Conservation (phyloP, 2,329 filamentous ascomycete species). For the Scytalidium sp. region DNA sequence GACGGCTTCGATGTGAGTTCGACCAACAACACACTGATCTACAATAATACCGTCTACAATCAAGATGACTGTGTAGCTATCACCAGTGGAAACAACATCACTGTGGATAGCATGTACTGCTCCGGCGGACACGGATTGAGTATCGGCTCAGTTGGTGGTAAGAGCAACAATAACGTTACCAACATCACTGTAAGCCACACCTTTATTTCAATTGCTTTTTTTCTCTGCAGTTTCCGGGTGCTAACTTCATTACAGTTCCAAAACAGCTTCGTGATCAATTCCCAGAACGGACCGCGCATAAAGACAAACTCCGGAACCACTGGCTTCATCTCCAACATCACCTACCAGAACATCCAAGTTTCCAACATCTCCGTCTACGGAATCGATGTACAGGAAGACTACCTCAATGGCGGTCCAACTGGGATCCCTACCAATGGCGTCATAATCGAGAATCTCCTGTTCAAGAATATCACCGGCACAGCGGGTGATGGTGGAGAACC, state of each 20-base stretch:
- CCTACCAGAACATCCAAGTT: conserved; percentile 44
- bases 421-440: conserved; percentile 36
- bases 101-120: conserved; percentile 24
- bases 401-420: conserved; percentile 42
- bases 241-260: conserved; percentile 18
- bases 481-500: conserved; percentile 26
- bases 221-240: background rate
- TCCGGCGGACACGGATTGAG: conserved; percentile 27
- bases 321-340: conserved; percentile 36
- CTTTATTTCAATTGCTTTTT: background rate
- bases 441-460: conserved; percentile 30
- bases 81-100: conserved; percentile 28
- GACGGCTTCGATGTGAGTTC: conserved; percentile 49
- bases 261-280: conserved; percentile 24
- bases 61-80: conserved; percentile 31
- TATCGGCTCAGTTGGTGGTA: conserved; percentile 31
- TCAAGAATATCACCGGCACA: conserved; percentile 34
- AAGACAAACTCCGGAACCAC: conserved; percentile 37
- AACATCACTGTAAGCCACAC: conserved; percentile 25
- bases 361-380: conserved; percentile 43
- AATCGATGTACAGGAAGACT: conserved; percentile 51
- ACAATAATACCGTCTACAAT: conserved; percentile 19
- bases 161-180: conserved; percentile 30
- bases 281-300: conserved; percentile 34
- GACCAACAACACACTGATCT: conserved; percentile 40